Percentiles rank a stretch among this genome's conserved stretches.
Evolutionary conservation across 2,329 filamentous ascomycete genomes (phyloP).

Genomic region (Hypoxylon sp.): DNA sequence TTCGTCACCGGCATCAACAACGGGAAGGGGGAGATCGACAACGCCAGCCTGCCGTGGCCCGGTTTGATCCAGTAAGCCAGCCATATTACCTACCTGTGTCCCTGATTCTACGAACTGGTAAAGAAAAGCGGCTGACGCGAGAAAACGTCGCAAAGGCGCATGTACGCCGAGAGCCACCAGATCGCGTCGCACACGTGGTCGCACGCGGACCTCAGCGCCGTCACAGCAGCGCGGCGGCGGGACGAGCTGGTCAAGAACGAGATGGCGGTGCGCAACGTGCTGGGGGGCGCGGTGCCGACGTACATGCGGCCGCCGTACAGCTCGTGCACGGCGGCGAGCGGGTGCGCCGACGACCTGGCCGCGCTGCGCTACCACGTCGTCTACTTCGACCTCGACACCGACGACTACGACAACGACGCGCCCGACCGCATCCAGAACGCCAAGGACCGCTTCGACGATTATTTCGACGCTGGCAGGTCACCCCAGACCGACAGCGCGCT

Average conservation of each 20-base stretch:
- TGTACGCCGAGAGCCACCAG: slow-evolving; percentile 64
- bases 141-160: slow-evolving; percentile 47
- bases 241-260: slow-evolving; percentile 62
- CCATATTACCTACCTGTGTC: too few relatives aligned
- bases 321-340: slow-evolving; percentile 49
- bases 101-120: slow-evolving; percentile 44
- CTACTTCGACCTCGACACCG: slow-evolving; percentile 66
- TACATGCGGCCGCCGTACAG: slow-evolving; percentile 59
- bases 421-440: slow-evolving; percentile 55
- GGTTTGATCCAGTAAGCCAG: slow-evolving; percentile 54
- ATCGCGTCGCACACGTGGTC: slow-evolving; percentile 67
- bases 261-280: slow-evolving; percentile 62
- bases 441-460: slow-evolving; percentile 57
- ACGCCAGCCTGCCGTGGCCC: slow-evolving; percentile 55
- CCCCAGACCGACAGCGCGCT: slow-evolving; percentile 52
- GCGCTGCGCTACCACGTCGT: slow-evolving; percentile 62
- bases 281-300: slow-evolving; percentile 63
- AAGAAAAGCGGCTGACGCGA: background rate
- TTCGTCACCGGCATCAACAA: slow-evolving; percentile 68
- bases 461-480: slow-evolving; percentile 49
- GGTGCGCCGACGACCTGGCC: slow-evolving; percentile 46
- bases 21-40: slow-evolving; percentile 64
- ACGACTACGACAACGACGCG: slow-evolving; percentile 64
- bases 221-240: slow-evolving; percentile 53
- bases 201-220: slow-evolving; percentile 56